phyloP scores from a whole-genome alignment of 495 filamentous ascomycete genomes.

The Annulohypoxylon moriforme region DNA sequence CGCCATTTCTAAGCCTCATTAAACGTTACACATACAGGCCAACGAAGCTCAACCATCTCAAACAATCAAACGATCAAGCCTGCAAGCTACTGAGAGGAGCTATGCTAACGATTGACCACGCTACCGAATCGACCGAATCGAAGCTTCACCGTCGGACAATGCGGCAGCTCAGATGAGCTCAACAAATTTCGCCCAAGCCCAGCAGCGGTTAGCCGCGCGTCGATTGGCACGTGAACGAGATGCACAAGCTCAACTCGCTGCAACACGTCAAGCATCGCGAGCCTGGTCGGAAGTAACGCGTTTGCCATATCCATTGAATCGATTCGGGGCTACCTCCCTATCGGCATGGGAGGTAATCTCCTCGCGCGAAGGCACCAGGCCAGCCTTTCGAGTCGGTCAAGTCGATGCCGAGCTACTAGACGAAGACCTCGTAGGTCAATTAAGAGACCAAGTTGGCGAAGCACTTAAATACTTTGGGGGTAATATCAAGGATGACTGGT shows the following conservation, averaged over 20 bases:
- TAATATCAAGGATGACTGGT: constrained; percentile 78
- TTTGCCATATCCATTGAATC: constrained; percentile 73
- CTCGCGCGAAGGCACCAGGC: constrained; percentile 80
- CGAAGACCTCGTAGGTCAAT: constrained; percentile 86
- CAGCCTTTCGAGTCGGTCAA: constrained; percentile 93
- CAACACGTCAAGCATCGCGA: constrained; percentile 68
- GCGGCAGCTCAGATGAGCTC: constrained; percentile 68
- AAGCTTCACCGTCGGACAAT: constrained; percentile 26
- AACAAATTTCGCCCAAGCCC: constrained; percentile 84
- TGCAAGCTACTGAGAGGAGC: constrained; percentile 7
- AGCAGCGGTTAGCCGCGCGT: constrained; percentile 82
- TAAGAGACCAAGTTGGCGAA: constrained; percentile 89
- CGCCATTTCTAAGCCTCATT: constrained; percentile 43
- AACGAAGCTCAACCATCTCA: constrained; percentile 1
- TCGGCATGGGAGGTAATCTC: constrained; percentile 75
- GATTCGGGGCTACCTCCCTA: constrained; percentile 66
- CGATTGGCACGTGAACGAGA: constrained; percentile 76
- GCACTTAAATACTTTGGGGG: constrained; percentile 88
- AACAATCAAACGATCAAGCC: constrained; percentile 2
- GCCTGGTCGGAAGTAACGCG: constrained; percentile 66
- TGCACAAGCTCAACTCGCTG: constrained; percentile 64
- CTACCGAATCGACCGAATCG: background rate
- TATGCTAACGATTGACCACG: constrained; percentile 26
- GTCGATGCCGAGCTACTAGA: constrained; percentile 96
- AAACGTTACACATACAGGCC: constrained; percentile 34